These are phyloP conservation scores for Pythium sukuiense DNA, from an alignment of 352 stramenopile genomes.

Conservation along the genomic window DNA sequence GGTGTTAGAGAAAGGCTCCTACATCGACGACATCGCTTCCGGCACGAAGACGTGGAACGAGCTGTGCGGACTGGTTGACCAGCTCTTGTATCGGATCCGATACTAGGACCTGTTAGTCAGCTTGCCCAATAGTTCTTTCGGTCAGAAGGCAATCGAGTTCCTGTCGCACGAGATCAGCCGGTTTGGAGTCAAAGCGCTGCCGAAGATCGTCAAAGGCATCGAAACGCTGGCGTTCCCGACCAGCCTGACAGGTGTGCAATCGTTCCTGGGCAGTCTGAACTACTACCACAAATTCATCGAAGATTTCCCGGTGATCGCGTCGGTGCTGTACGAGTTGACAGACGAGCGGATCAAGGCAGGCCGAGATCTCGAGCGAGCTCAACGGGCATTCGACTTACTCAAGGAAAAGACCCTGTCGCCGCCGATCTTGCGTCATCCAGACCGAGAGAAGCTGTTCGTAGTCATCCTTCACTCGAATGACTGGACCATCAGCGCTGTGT, in stretches of 20 bases:
- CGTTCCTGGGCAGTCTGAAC: conserved; percentile 24
- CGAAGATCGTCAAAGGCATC: conserved; percentile 8
- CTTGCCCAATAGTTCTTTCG: conserved; percentile 26
- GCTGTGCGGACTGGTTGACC: conserved; percentile 9
- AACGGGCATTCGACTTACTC: conserved; percentile 28
- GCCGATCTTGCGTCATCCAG: conserved; percentile 19
- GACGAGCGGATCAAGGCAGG: conserved; percentile 22
- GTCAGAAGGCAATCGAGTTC: conserved; percentile 18
- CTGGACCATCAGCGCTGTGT: conserved; percentile 29
- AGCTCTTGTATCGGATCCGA: conserved; percentile 16
- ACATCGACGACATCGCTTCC: conserved; percentile 23
- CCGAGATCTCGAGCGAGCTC: conserved; percentile 17
- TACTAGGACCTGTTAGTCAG: conserved; percentile 23
- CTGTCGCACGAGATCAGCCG: conserved; percentile 26
- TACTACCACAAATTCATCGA: conserved; percentile 31
- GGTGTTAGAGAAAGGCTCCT: conserved; percentile 22
- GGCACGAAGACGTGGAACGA: not conserved
- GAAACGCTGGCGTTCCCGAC: conserved; percentile 6
- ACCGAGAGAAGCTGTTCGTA: conserved; percentile 18
- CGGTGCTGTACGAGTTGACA: conserved; percentile 23
- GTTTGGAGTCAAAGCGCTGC: conserved; percentile 7
- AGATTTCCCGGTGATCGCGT: conserved; percentile 21
- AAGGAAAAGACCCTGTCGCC: conserved; percentile 27
- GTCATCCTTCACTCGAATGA: conserved; percentile 27
- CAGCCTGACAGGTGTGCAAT: conserved; percentile 22